These are phyloP conservation scores for Leucocoprinus sp. DNA, from an alignment of 768 basidiomycete genomes.

Conservation along the genomic window DNA sequence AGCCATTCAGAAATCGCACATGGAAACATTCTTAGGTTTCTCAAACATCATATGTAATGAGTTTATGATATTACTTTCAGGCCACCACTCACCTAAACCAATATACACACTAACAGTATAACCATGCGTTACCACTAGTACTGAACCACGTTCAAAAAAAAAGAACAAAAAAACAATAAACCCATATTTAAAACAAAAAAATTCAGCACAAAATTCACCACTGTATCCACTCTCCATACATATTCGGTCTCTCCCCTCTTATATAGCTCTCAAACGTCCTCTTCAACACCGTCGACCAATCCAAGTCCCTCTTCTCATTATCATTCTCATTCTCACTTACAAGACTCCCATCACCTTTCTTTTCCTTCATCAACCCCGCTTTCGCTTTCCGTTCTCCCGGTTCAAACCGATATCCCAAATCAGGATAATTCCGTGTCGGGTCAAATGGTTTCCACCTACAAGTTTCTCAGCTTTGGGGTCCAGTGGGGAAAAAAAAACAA, in stretches of 20 bases:
- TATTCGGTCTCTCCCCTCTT: constrained; percentile 81
- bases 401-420: constrained; percentile 73
- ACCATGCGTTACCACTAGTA: no score
- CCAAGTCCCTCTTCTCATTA: constrained; percentile 64
- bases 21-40: no score
- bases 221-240: constrained; percentile 77
- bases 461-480: neutral
- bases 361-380: constrained; percentile 25
- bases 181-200: neutral
- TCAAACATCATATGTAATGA: no score
- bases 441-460: constrained; percentile 93
- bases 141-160: neutral
- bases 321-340: constrained; percentile 13
- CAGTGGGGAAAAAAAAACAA: constrained; percentile 10
- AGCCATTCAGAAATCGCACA: no score
- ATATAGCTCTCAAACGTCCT: constrained; percentile 91
- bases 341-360: constrained; percentile 18
- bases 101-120: no score
- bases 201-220: constrained; percentile 23
- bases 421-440: constrained; percentile 80
- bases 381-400: constrained; percentile 66
- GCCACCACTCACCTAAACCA: no score
- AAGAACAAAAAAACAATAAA: neutral
- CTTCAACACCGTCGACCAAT: constrained; percentile 87
- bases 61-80: no score